These are phyloP conservation scores for Phaeoacremonium minimum DNA, from an alignment of 2,329 filamentous ascomycete species.

Conservation along the genomic window DNA sequence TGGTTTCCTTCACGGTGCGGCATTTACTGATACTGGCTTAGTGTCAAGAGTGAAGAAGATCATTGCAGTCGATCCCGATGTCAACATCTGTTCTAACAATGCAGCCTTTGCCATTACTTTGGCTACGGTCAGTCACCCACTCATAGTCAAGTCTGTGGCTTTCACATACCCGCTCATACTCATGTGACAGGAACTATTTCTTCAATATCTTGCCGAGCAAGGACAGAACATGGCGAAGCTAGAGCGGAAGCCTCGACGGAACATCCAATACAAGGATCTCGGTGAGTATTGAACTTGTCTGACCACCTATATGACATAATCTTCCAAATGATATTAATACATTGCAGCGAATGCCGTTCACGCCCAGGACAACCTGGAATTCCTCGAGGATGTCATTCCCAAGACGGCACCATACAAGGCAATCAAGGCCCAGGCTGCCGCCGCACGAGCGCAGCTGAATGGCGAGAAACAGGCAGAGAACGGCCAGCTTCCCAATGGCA, in stretches of 20 bases:
- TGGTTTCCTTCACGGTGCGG: too few species aligned
- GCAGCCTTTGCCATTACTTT: conserved; percentile 91
- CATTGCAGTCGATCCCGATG: conserved; percentile 81
- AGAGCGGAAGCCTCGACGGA: conserved; percentile 86
- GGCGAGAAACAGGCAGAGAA: conserved; percentile 29
- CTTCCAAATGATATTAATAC: too few species aligned
- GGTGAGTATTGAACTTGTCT: conserved; percentile 49
- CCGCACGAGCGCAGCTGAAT: conserved; percentile 42
- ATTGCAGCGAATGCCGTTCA: conserved; percentile 79
- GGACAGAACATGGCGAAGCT: conserved; percentile 84
- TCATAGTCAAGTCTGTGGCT: too few species aligned
- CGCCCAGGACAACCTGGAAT: conserved; percentile 90
- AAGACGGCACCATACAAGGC: conserved; percentile 78
- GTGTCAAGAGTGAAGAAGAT: conserved; percentile 97
- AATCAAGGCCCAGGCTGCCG: conserved; percentile 61
- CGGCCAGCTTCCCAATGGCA: conserved; percentile 22
- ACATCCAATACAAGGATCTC: conserved; percentile 94
- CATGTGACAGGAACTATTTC: conserved; percentile 79
- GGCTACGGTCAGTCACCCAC: conserved; percentile 71
- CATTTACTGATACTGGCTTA: too few species aligned
- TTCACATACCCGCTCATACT: too few species aligned
- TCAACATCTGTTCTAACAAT: conserved; percentile 83
- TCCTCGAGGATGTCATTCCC: conserved; percentile 86
- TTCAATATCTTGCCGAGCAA: conserved; percentile 84
- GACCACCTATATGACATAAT: conserved; percentile 1